Percentiles rank a stretch among this genome's conserved stretches.
phyloP scores from a whole-genome alignment of 129 eudicot species.

The Saussurea involucrata region DNA sequence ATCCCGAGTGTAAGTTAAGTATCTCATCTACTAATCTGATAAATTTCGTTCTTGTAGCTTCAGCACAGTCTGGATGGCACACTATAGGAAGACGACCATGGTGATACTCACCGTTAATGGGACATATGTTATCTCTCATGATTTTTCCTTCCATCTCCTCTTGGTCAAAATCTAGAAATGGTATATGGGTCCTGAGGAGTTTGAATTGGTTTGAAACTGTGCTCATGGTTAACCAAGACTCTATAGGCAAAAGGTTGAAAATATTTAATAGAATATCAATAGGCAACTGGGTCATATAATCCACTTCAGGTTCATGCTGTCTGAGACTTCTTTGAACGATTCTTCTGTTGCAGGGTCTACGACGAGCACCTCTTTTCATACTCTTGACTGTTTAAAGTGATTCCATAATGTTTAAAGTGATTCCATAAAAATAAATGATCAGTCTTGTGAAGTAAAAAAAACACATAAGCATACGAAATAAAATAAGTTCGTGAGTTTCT shows the following conservation, averaged over 20 bases:
- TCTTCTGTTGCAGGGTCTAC: background rate
- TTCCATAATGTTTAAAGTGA: background rate
- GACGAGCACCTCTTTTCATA: background rate
- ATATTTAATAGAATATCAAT: background rate
- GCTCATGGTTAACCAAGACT: slow-evolving; percentile 11
- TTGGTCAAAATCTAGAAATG: background rate
- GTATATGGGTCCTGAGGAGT: slow-evolving; percentile 3
- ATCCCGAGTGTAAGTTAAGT: slow-evolving; percentile 11
- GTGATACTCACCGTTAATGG: background rate
- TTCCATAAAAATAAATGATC: background rate
- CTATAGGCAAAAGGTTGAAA: slow-evolving; percentile 12
- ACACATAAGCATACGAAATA: no score
- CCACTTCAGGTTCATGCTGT: background rate
- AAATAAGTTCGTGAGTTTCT: background rate
- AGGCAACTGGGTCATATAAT: background rate
- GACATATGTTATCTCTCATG: background rate
- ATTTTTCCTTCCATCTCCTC: background rate
- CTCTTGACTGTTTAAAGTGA: background rate
- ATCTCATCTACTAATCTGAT: background rate
- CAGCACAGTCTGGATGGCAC: background rate
- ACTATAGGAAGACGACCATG: background rate
- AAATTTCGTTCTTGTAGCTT: background rate
- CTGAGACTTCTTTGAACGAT: background rate
- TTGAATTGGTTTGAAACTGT: slow-evolving; percentile 6
- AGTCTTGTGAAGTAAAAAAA: background rate